phyloP scores from a whole-genome alignment of 2,329 filamentous ascomycete genomes.

The Biscogniauxia mediterranea region DNA sequence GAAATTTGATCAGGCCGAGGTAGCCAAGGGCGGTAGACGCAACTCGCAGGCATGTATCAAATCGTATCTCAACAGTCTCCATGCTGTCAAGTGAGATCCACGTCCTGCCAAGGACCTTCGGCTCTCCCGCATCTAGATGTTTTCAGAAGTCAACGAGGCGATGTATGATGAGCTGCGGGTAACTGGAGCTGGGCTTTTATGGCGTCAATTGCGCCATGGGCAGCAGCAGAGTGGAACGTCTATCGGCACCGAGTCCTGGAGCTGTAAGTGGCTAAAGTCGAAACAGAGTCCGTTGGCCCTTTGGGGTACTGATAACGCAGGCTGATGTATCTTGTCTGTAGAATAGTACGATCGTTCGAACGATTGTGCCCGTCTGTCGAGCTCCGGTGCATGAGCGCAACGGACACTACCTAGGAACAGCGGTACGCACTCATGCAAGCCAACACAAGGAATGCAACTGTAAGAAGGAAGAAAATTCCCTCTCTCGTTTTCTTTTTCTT shows the following conservation, averaged over 20 bases:
- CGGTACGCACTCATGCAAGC: neutral
- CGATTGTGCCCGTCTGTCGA: neutral
- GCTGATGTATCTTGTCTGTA: neutral
- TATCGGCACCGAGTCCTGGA: neutral
- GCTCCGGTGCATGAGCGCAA: neutral
- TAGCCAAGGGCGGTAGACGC: neutral
- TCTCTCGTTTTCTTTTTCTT: neutral
- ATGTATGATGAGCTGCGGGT: neutral
- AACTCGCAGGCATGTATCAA: neutral
- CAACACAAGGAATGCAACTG: conserved; percentile 1
- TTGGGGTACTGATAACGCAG: neutral
- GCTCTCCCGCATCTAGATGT: neutral
- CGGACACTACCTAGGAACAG: neutral
- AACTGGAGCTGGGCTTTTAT: neutral
- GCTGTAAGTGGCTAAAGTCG: neutral
- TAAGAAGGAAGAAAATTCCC: neutral
- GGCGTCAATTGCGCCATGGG: conserved; percentile 1
- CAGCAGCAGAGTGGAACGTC: neutral
- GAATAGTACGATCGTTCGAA: neutral
- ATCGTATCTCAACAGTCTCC: neutral
- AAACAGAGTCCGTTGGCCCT: neutral
- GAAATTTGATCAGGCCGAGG: neutral
- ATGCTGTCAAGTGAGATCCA: neutral
- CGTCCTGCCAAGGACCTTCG: neutral
- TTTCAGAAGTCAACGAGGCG: neutral